Percentiles rank a stretch among this genome's conserved stretches.
Conservation (phyloP, 176 grass and related monocot species). For the Areca catechu region DNA sequence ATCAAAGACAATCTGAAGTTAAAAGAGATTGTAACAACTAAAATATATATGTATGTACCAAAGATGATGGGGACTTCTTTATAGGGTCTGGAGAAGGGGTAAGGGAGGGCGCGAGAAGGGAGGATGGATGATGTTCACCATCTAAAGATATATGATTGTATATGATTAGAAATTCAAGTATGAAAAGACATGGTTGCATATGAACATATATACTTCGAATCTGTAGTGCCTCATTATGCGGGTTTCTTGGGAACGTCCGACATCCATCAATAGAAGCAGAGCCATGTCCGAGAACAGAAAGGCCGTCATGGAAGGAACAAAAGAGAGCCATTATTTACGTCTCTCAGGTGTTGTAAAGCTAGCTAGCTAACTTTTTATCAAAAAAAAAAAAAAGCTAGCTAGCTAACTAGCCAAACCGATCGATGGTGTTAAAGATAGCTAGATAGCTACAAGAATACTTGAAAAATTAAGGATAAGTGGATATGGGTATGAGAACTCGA, state of each 20-base stretch:
- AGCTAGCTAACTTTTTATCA: too few species aligned
- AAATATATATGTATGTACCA: conserved; percentile 16
- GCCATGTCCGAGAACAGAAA: not conserved
- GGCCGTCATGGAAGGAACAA: conserved; percentile 30
- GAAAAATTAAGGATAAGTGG: too few species aligned
- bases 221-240: conserved; percentile 53
- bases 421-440: too few species aligned
- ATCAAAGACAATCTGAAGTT: not conserved
- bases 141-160: too few species aligned
- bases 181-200: too few species aligned
- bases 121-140: conserved; percentile 62
- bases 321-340: not conserved
- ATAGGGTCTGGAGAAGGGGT: conserved; percentile 54
- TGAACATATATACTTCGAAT: conserved; percentile 54
- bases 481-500: too few species aligned
- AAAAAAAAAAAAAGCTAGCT: too few species aligned
- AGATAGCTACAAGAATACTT: too few species aligned
- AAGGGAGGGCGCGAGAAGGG: conserved; percentile 46
- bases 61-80: conserved; percentile 60
- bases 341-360: too few species aligned
- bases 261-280: not conserved
- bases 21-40: not conserved
- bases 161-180: not conserved
- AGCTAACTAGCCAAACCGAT: too few species aligned
- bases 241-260: conserved; percentile 9